Percentiles rank a stretch among this genome's conserved stretches.
phyloP scores from a whole-genome alignment of 2,329 filamentous ascomycete species.

The Elsinoe batatas region DNA sequence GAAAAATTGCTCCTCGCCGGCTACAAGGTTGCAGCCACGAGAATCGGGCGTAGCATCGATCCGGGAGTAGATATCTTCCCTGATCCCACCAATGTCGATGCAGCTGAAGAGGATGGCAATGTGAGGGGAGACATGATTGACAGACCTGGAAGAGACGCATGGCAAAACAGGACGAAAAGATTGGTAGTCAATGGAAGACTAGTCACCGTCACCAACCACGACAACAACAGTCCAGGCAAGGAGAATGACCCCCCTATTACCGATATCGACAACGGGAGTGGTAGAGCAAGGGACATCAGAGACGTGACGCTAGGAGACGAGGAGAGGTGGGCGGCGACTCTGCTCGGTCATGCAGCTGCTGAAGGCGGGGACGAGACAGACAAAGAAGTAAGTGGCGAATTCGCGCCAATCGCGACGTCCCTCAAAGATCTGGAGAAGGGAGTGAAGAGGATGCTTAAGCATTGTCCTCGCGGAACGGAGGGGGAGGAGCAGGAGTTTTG shows the following conservation, averaged over 20 bases:
- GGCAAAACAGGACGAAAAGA: not conserved
- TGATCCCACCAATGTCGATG: not conserved
- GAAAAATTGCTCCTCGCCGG: not conserved
- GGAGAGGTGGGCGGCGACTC: constrained; percentile 21
- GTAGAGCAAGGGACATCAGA: not conserved
- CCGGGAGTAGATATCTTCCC: not conserved
- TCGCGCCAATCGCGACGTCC: not conserved
- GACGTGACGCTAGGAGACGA: constrained; percentile 18
- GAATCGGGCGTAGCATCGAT: not conserved
- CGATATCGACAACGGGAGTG: not conserved
- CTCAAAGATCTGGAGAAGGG: constrained; percentile 10
- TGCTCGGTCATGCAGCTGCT: not conserved
- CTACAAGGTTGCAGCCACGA: not conserved
- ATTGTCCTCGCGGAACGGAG: constrained; percentile 1
- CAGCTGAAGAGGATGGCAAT: not conserved
- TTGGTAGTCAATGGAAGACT: not conserved
- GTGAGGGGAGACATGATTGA: too few species aligned
- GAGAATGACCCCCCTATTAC: not conserved
- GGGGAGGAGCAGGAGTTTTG: not conserved
- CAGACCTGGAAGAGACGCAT: not conserved
- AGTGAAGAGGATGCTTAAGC: constrained; percentile 10
- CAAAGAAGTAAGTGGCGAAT: not conserved
- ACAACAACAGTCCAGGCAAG: not conserved
- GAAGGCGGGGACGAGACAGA: not conserved
- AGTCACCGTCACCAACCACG: not conserved